Percentiles rank a stretch among this genome's conserved stretches.
Evolutionary conservation across 805 yeast genomes (phyloP).

Genomic region (Candida succiphila): DNA sequence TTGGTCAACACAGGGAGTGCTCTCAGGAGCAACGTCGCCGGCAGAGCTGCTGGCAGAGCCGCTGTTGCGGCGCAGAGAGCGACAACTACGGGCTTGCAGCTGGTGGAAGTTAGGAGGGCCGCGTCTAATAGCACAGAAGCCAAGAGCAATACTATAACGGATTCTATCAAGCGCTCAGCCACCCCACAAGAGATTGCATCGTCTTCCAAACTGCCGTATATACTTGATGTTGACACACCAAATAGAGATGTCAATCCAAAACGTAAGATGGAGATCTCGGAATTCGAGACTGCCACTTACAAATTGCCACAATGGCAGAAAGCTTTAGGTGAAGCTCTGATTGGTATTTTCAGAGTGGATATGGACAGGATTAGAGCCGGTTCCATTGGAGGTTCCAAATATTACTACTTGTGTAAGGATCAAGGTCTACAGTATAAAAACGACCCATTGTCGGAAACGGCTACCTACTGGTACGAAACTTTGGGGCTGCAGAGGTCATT

Average conservation of each 20-base stretch:
- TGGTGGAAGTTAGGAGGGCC: too few species aligned
- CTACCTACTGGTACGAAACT: conserved; percentile 78
- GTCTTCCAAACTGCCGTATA: conserved; percentile 23
- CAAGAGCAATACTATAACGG: too few species aligned
- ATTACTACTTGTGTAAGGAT: conserved; percentile 76
- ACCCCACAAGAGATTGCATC: conserved; percentile 21
- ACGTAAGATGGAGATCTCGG: conserved; percentile 18
- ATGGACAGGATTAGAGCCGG: conserved; percentile 93
- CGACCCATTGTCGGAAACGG: conserved; percentile 62
- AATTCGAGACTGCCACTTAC: conserved; percentile 18
- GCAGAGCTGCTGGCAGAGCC: too few species aligned
- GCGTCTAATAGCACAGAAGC: too few species aligned
- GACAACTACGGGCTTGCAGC: too few species aligned
- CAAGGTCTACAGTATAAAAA: conserved; percentile 76
- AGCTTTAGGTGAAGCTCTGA: conserved; percentile 54
- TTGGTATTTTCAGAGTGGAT: conserved; percentile 59
- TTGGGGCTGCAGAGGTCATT: conserved; percentile 77
- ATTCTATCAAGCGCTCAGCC: too few species aligned
- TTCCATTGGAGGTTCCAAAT: conserved; percentile 84
- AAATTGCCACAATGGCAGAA: conserved; percentile 39
- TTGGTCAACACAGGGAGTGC: too few species aligned
- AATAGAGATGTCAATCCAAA: conserved; percentile 25
- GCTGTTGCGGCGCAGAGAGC: too few species aligned
- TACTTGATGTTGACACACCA: conserved; percentile 23
- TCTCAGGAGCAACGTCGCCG: too few species aligned